Base-by-base conservation (phyloP, 2,329 filamentous ascomycete species). In the Exutisphaerella laricina region DNA sequence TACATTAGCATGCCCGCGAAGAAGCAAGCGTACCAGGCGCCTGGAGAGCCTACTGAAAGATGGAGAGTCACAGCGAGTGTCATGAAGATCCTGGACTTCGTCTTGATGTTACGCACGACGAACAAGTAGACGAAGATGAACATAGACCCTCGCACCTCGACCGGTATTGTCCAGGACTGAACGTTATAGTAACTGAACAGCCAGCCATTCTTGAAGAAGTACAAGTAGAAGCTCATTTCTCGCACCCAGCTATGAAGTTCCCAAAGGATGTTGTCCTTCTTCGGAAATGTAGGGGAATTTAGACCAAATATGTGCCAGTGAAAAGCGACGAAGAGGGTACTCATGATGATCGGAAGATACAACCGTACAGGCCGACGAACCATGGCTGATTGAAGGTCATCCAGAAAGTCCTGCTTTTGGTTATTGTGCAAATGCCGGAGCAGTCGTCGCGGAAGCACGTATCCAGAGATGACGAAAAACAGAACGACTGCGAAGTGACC, bases 201-300 rank as follows among this genome's bases (percentile, higher is more conserved):
- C 64, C 78, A 85, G 28, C 83, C 59, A 58, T 81, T 85, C 61
- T 74, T 84, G 65, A 81, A 84, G 58, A 77, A 68, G 58, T 84
- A 77, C 46, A 57, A 58, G 41, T 72, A 70, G n/a, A n/a, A n/a
- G n/a, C n/a, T n/a, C n/a, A n/a, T n/a, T n/a, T n/a, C n/a, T n/a
- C n/a, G n/a, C n/a, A 68, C 65, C 68, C 68, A 70, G 26, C 63
- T 67, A 66, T 71, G 75, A 1, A 78, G 47, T 53, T 80, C 77
- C 8, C 69, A 70, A 5, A 57, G 47, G 54, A 72, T 70, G 22
- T 53, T 74, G 4, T 50, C 50, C 46, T 73, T 60, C 8, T 63
- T 50, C 26, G 51, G 44, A 26, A 55, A 55, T 33, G 44, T 37
- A 8, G 45, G 36, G 38, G 45, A 37, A 20, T 30, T 13, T 4